A percentile compares a stretch with the other conserved stretches of the same genome.
These are phyloP conservation scores for Breynia disticha DNA, from an alignment of 441 rosid species.

Conservation along the genomic window DNA sequence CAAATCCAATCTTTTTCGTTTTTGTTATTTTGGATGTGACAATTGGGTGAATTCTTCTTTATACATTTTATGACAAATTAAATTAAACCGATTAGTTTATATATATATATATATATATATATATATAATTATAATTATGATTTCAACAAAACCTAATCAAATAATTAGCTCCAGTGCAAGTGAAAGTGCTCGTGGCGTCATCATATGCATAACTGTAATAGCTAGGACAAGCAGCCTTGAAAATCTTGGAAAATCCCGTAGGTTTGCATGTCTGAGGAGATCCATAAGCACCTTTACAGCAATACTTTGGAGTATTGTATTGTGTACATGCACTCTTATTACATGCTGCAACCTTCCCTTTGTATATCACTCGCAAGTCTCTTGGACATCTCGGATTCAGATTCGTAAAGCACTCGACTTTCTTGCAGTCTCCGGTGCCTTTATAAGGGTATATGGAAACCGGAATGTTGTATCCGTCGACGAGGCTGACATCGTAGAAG, in stretches of 20 bases:
- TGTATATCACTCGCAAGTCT: slow-evolving; percentile 40
- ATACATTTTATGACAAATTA: too few species aligned
- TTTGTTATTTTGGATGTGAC: too few species aligned
- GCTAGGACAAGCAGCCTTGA: slow-evolving; percentile 66
- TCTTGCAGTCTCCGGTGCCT: slow-evolving; percentile 63
- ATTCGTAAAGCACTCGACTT: slow-evolving; percentile 64
- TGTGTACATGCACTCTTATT: slow-evolving; percentile 95
- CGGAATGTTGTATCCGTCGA: slow-evolving; percentile 89
- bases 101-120: too few species aligned
- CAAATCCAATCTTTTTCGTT: too few species aligned
- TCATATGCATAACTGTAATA: slow-evolving; percentile 95
- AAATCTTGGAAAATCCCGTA: slow-evolving; percentile 56
- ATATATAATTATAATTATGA: slow-evolving; percentile 79
- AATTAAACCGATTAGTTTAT: too few species aligned
- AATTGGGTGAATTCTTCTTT: too few species aligned
- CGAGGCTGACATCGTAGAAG: slow-evolving; percentile 86
- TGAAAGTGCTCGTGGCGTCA: slow-evolving; percentile 84
- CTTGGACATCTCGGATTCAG: slow-evolving; percentile 67
- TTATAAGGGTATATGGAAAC: slow-evolving; percentile 71
- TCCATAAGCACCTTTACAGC: slow-evolving; percentile 76
- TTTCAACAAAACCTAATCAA: slow-evolving; percentile 84
- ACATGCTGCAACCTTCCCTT: slow-evolving; percentile 52
- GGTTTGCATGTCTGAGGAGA: slow-evolving; percentile 73
- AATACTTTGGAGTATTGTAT: slow-evolving; percentile 62
- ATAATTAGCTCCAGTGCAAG: slow-evolving; percentile 76